Base-by-base conservation (phyloP, 1,139 yeast genomes). In the Magnusiomyces suaveolens region DNA sequence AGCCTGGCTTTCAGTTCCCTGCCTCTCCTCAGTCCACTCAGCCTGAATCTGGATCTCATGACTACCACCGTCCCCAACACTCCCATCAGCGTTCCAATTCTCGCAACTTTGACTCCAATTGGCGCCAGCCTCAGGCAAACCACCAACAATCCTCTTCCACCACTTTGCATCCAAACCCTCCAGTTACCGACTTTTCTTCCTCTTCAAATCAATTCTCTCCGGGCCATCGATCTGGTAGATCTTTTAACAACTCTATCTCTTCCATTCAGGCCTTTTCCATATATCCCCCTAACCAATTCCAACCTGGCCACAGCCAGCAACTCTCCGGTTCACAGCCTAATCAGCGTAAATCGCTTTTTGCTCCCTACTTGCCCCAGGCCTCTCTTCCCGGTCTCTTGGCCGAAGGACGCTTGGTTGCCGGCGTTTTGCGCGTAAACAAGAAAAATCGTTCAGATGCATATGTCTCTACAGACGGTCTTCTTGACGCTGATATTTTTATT, bases 391-490 rank as follows among this genome's bases (percentile, higher is more conserved):
- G 84, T 33, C 76, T 92, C 59, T 83, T 92, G 54, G 82, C 81
- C 60, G 97, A 92, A 60, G 98, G 98, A 23, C 80, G 90, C 59
- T 76, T 92, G 57, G 98, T 92, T 8, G 84, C 95, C 2, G 98
- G 98, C 62, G 84, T 86, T 26, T 76, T 92, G 63, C 80, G 98
- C 62, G 98, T 92, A 53, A 92, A 92, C 72, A 89, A 89, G 68
- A 92, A 92, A 72, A 92, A 92, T 69, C 80, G 98, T 64, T 87
- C 96, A 0, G 98, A 92, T 70, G 98, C 98, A 0, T 92, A 94
- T 71, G 97, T 92, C 20, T 84, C 97, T 2, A 92, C 97, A 0
- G 97, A 90, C 67, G 97, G 97, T 1, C 78, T 90, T 48, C 76
- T 92, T 60, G 98, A 92, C 70, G 96, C 97, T 0, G 98, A 92